phyloP scores from a whole-genome alignment of 163 green algal genomes.

The Chlorella variabilis region DNA sequence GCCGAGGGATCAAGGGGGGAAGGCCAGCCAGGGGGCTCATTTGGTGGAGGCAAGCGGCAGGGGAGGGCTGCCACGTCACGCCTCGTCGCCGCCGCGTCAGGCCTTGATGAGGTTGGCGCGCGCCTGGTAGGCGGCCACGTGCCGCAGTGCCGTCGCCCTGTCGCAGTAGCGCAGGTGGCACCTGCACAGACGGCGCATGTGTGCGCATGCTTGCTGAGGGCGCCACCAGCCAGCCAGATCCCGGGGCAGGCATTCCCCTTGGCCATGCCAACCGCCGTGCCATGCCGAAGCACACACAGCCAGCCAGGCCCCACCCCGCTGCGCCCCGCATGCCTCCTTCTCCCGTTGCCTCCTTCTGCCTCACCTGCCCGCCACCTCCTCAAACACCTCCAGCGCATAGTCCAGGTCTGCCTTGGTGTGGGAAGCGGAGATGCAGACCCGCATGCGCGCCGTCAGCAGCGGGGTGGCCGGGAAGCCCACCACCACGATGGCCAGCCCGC shows the following conservation, averaged over 20 bases:
- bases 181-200: not conserved
- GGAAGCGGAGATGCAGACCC: slow-evolving; percentile 95
- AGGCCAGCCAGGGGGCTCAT: too few species aligned
- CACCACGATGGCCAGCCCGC: slow-evolving; percentile 90
- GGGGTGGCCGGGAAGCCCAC: slow-evolving; percentile 97
- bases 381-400: slow-evolving; percentile 76
- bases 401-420: slow-evolving; percentile 93
- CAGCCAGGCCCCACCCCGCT: not conserved
- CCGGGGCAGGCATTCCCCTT: too few species aligned
- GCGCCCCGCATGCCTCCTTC: not conserved
- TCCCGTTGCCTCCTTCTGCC: not conserved
- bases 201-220: too few species aligned
- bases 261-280: too few species aligned
- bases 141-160: not conserved
- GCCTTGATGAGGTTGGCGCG: too few species aligned
- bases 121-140: too few species aligned
- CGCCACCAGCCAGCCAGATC: too few species aligned
- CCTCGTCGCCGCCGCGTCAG: too few species aligned
- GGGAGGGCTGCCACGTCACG: too few species aligned
- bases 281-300: too few species aligned
- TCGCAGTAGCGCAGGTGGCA: slow-evolving; percentile 28
- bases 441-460: slow-evolving; percentile 83
- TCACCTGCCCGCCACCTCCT: slow-evolving; percentile 38
- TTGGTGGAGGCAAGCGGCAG: too few species aligned
- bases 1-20: too few species aligned